Conservation (phyloP, 2,329 filamentous ascomycete genomes). For the Pseudogymnoascus sp. region DNA sequence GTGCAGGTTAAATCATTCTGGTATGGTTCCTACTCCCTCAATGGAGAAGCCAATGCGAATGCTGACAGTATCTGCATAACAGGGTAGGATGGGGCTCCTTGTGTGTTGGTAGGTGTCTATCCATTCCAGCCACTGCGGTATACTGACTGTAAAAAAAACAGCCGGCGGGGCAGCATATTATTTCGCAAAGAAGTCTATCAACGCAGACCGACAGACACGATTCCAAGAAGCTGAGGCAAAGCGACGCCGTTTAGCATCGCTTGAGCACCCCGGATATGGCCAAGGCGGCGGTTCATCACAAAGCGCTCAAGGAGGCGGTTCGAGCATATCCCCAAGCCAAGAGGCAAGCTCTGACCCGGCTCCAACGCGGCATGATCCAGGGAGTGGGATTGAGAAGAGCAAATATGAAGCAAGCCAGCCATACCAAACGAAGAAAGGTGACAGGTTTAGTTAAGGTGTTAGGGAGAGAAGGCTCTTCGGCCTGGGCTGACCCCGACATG, state of each 20-base stretch:
- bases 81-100: slow-evolving; percentile 91
- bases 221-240: slow-evolving; percentile 58
- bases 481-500: not conserved
- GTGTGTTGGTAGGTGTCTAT: slow-evolving; percentile 57
- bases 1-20: slow-evolving; percentile 57
- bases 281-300: slow-evolving; percentile 20
- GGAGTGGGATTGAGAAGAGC: slow-evolving; percentile 68
- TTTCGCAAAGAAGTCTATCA: slow-evolving; percentile 92
- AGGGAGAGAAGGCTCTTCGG: not conserved
- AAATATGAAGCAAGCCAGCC: slow-evolving; percentile 79
- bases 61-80: slow-evolving; percentile 17
- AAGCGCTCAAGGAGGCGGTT: slow-evolving; percentile 43
- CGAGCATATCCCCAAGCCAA: slow-evolving; percentile 54
- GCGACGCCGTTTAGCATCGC: slow-evolving; percentile 45
- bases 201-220: slow-evolving; percentile 71
- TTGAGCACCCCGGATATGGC: slow-evolving; percentile 39
- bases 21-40: slow-evolving; percentile 33
- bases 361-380: slow-evolving; percentile 70
- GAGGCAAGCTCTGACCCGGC: slow-evolving; percentile 75
- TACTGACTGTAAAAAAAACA: slow-evolving; percentile 29
- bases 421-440: slow-evolving; percentile 72
- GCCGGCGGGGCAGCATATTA: slow-evolving; percentile 89
- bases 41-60: slow-evolving; percentile 11
- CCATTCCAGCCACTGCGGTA: not conserved
- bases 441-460: slow-evolving; percentile 59